These are phyloP conservation scores for Rhynchosporium agropyri DNA, from an alignment of 2,329 filamentous ascomycete species.

Conservation along the genomic window DNA sequence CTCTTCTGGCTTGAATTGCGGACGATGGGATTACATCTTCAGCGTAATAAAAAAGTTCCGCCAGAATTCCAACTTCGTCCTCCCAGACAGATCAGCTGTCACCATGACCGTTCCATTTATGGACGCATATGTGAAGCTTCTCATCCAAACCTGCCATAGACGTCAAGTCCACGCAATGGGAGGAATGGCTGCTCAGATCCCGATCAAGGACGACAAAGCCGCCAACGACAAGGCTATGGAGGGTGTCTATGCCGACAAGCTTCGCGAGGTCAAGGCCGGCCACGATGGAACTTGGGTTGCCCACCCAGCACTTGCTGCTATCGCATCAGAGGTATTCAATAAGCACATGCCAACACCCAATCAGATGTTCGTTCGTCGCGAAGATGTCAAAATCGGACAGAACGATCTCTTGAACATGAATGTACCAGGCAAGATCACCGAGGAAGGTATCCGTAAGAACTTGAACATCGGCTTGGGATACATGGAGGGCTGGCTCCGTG, in stretches of 20 bases:
- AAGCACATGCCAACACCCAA: conserved; percentile 98
- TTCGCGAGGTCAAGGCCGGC: conserved; percentile 91
- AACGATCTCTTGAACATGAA: conserved; percentile 99
- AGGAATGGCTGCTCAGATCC: conserved; percentile 98
- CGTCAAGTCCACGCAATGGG: conserved; percentile 98
- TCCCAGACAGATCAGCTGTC: conserved; percentile 86
- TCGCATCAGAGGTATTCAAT: conserved; percentile 94
- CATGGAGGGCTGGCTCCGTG: conserved; percentile 98
- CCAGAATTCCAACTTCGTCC: conserved; percentile 87
- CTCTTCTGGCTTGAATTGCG: conserved; percentile 95
- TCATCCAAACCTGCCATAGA: conserved; percentile 97
- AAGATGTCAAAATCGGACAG: conserved; percentile 82
- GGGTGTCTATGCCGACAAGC: conserved; percentile 89
- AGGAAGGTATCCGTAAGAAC: conserved; percentile 96
- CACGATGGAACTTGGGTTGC: conserved; percentile 98
- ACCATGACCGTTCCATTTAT: conserved; percentile 99
- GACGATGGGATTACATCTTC: conserved; percentile 99
- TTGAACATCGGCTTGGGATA: conserved; percentile 94
- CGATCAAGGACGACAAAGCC: conserved; percentile 90
- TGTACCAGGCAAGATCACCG: conserved; percentile 86
- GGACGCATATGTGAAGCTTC: conserved; percentile 93
- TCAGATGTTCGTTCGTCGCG: conserved; percentile 87
- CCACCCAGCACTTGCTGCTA: conserved; percentile 85
- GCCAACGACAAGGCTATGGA: conserved; percentile 97
- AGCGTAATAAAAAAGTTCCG: conserved; percentile 99